These are phyloP conservation scores for Monosporozyma solicola DNA, from an alignment of 805 yeast genomes.

Conservation along the genomic window DNA sequence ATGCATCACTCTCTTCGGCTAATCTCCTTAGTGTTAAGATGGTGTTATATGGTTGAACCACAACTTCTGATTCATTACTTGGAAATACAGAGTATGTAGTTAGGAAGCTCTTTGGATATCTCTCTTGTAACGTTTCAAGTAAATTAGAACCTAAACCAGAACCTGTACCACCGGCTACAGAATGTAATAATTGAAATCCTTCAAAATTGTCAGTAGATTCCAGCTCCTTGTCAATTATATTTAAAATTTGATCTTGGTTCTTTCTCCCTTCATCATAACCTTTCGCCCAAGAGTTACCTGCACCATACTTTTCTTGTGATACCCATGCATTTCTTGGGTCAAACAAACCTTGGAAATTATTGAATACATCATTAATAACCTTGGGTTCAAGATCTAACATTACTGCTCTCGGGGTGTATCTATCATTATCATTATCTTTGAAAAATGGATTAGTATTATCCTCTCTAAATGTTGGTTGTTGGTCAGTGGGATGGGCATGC, in stretches of 20 bases:
- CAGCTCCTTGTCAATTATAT: slow-evolving; percentile 79
- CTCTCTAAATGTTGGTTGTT: slow-evolving; percentile 28
- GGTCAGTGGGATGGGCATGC: slow-evolving; percentile 7
- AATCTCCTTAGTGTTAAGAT: slow-evolving; percentile 72
- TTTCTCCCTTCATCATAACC: slow-evolving; percentile 72
- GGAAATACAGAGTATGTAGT: slow-evolving; percentile 88
- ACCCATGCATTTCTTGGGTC: slow-evolving; percentile 76
- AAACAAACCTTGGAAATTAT: slow-evolving; percentile 51
- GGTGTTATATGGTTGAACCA: slow-evolving; percentile 93
- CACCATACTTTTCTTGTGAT: slow-evolving; percentile 79
- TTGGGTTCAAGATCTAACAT: slow-evolving; percentile 86
- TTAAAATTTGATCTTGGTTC: slow-evolving; percentile 64
- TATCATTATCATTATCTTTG: slow-evolving; percentile 59
- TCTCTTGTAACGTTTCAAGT: slow-evolving; percentile 68
- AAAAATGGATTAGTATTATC: slow-evolving; percentile 84
- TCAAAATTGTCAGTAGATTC: slow-evolving; percentile 86
- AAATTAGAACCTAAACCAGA: slow-evolving; percentile 86
- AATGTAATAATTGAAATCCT: slow-evolving; percentile 84
- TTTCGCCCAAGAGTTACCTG: slow-evolving; percentile 93
- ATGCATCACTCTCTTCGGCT: slow-evolving; percentile 77
- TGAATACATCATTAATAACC: slow-evolving; percentile 59
- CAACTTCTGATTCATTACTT: slow-evolving; percentile 78
- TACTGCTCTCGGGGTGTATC: slow-evolving; percentile 83
- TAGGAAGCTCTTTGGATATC: slow-evolving; percentile 72
- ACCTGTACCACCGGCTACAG: slow-evolving; percentile 98